These are phyloP conservation scores for Paramyrothecium sp. DNA, from an alignment of 2,329 filamentous ascomycete species.

Conservation along the genomic window DNA sequence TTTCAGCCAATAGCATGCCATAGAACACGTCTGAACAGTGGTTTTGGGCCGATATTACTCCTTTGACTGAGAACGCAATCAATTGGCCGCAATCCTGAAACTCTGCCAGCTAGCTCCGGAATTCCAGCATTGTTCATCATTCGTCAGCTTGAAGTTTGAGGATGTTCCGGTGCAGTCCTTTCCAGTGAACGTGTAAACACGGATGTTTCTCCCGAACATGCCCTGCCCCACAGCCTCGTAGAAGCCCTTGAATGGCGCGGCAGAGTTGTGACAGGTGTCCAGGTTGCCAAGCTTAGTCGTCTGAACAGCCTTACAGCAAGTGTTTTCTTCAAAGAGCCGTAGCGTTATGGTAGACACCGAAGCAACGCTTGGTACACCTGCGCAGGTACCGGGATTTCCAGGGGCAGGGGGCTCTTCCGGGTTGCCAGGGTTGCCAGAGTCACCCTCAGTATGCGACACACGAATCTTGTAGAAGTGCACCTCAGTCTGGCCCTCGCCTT, in stretches of 20 bases:
- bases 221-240: neutral
- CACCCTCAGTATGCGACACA: conserved; percentile 9
- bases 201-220: conserved; percentile 2
- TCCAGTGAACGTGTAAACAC: neutral
- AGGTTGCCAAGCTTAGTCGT: neutral
- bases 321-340: conserved; percentile 1
- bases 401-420: neutral
- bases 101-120: conserved; percentile 1
- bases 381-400: neutral
- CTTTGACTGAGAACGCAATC: neutral
- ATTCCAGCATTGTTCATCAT: neutral
- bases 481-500: conserved; percentile 22
- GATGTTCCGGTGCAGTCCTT: conserved; percentile 1
- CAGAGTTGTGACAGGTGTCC: conserved; percentile 2
- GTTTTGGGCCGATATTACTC: no score
- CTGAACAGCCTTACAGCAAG: conserved; percentile 1
- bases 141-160: conserved; percentile 1
- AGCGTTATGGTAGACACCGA: neutral
- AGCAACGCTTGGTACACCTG: neutral
- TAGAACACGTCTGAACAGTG: no score
- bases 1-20: no score
- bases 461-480: conserved; percentile 19
- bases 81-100: conserved; percentile 1
- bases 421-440: neutral
- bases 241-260: neutral